Conservation (phyloP, 495 filamentous ascomycete species). For the Aspergillus saccharolyticus region DNA sequence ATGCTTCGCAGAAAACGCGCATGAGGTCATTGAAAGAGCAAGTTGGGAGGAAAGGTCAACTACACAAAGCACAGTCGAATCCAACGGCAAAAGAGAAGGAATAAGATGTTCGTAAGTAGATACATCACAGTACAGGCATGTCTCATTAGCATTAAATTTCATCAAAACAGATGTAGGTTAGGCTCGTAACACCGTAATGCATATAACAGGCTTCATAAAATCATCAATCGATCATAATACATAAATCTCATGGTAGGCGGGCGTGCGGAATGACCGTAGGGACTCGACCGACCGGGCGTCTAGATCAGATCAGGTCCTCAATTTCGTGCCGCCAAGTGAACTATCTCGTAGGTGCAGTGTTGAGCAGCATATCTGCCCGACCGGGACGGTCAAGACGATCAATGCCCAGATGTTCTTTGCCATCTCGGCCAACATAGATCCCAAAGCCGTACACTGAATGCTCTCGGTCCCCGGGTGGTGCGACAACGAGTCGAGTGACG, state of each 20-base stretch:
- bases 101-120: not conserved
- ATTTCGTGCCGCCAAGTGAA: not conserved
- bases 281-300: not conserved
- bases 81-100: constrained; percentile 2
- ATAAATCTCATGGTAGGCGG: not conserved
- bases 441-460: constrained; percentile 58
- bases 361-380: constrained; percentile 42
- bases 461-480: constrained; percentile 42
- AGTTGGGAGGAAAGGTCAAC: not conserved
- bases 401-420: constrained; percentile 60
- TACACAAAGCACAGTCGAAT: no score
- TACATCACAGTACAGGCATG: constrained; percentile 3
- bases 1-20: no score
- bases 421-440: constrained; percentile 55
- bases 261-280: not conserved
- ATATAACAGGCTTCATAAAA: not conserved
- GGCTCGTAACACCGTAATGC: not conserved
- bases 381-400: constrained; percentile 52
- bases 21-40: not conserved
- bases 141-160: constrained; percentile 19
- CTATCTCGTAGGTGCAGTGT: constrained; percentile 32
- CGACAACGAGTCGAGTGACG: constrained; percentile 53
- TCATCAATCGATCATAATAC: constrained; percentile 4
- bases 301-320: not conserved
- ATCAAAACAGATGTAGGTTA: not conserved